Conservation (phyloP, 1,139 yeast genomes). For the Scheffersomyces insectosa region DNA sequence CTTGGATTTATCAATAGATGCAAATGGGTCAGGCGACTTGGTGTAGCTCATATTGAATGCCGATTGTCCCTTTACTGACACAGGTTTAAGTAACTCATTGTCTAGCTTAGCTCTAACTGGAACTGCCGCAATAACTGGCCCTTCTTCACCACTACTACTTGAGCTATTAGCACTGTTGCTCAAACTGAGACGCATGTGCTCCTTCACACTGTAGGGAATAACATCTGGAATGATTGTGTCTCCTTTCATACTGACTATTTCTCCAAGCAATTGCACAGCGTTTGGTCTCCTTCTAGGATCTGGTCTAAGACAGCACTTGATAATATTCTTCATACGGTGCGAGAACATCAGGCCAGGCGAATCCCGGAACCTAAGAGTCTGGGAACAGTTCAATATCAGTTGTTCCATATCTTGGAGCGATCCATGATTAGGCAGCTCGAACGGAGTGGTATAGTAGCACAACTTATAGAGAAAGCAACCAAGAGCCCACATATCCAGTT, state of each 20-base stretch:
- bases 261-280: constrained; percentile 68
- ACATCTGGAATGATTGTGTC: constrained; percentile 52
- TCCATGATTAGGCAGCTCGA: constrained; percentile 61
- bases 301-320: constrained; percentile 62
- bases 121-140: not conserved
- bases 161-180: not conserved
- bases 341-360: constrained; percentile 41
- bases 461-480: constrained; percentile 89
- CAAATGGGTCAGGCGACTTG: constrained; percentile 34
- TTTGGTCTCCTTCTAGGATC: constrained; percentile 75
- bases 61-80: not conserved
- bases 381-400: constrained; percentile 36
- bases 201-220: constrained; percentile 34
- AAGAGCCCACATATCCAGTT: constrained; percentile 95
- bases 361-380: constrained; percentile 36
- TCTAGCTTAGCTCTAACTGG: not conserved
- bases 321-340: constrained; percentile 54
- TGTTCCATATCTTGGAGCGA: constrained; percentile 41
- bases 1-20: constrained; percentile 39
- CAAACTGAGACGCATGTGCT: constrained; percentile 1
- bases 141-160: too few relatives aligned
- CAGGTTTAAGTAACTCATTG: not conserved
- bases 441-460: constrained; percentile 93
- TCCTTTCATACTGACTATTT: constrained; percentile 64
- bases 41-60: not conserved